Evolutionary conservation across 1,139 yeast genomes (phyloP), one percentile per base, ranked within the genome.

Genomic region (Arxiozyma telluris): DNA sequence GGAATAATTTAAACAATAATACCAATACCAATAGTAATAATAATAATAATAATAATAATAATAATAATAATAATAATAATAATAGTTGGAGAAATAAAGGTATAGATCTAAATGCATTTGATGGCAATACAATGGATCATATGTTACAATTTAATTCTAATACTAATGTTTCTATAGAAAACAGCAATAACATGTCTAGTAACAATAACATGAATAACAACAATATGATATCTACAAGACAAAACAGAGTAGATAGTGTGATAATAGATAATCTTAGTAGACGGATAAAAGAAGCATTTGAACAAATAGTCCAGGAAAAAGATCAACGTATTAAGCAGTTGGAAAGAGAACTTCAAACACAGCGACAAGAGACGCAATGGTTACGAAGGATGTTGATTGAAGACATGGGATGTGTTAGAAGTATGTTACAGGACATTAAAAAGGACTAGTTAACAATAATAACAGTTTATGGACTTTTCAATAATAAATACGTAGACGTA

Each of bases 351-450:
- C 53, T 68, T 12, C 68, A 66, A 49, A 50, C 62, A 44, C 69
- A 68, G 55, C 58, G 68, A 49, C 66, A 64, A 53, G 71, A 68
- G 52, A 65, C 66, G 2, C 64, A 61, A 47, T 67, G 71, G 71
- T 54, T 68, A 45, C 61, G 69, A 50, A 68, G 67, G 53, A 62
- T 68, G 65, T 54, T 68, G 34, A 64, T 67, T 47, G 71, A 68
- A 54, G 71, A 68, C 51, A 64, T 68, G 67, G 70, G 70, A 4
- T 64, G 67, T 56, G 62, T 68, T 6, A 55, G 71, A 53, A 64
- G 67, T 53, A 56, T 64, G 55, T 54, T 66, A 17, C 61, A 60
- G 25, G 65, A 64, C 45, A 55, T 63, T 21, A 44, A 44, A 34
- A 49, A 49, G 12, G 42, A 38, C 22, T 46, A 21, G 20, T 38